Evolutionary conservation across 495 filamentous ascomycete genomes (phyloP), one percentile per base, ranked within the genome.

Genomic region (Aspergillus kassunensis): DNA sequence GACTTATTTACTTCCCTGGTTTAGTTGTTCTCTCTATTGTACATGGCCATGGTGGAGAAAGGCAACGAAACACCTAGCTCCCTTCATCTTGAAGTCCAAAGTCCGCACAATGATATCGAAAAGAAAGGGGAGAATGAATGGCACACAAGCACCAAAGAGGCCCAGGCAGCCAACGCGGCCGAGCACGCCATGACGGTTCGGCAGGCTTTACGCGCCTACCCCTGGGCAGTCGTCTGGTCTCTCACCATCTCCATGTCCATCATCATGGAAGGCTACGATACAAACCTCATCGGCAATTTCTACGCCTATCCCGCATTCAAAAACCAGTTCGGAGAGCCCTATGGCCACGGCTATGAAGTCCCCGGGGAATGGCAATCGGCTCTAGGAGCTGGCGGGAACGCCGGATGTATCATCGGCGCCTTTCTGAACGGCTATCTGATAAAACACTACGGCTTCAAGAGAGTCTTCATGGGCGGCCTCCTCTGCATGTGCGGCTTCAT

Each of bases 391-490:
- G 84, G 67, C 5, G 67, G 62, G 6, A 60, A 66, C 11, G 59
- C 55, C 15, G 65, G 63, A 3, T 57, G 56, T 34, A 66, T 66
- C 15, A 31, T 64, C 21, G 63, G 63, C 1, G 61, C 64, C 0
- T 54, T 79, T 20, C 53, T 72, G 2, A 77, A 76, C 51, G 77
- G 75, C 4, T 77, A 68, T 35, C 49, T 77, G 3, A 66, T 73
- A 29, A 66, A 73, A 16, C 66, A 57, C 13, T 74, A 58, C 36
- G 78, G 78, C 0, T 71, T 75, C 48, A 65, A 66, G 41, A 80
- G 80, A 42, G 74, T 86, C 2, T 62, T 85, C 41, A 74, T 85
- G 59, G 84, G 81, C 43, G 82, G 81, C 29, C 60, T 80, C 3
- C 41, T 68, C 5, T 30, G 67, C n/a, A 65, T 78, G 21, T 61